Conservation (phyloP, 2,329 filamentous ascomycete species). For the Immersiporthe knoxdaviesiana region DNA sequence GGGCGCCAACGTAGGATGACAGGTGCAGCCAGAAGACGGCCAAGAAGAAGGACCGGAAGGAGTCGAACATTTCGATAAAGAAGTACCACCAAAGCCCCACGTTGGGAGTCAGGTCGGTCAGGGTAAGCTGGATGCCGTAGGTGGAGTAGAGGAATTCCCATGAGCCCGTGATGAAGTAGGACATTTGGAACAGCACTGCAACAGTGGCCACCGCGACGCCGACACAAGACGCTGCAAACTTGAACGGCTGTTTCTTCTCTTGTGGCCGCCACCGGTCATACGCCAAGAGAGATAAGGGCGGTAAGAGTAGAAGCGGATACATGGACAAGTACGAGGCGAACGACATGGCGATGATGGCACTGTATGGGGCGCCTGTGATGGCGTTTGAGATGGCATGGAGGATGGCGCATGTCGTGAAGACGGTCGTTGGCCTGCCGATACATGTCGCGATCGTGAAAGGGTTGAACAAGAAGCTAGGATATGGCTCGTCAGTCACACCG, state of each 20-base stretch:
- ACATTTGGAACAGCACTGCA: slow-evolving; percentile 69
- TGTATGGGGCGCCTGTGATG: slow-evolving; percentile 71
- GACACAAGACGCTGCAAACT: slow-evolving; percentile 61
- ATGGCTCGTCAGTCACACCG: slow-evolving; percentile 20
- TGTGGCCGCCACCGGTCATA: slow-evolving; percentile 61
- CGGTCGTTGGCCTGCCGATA: slow-evolving; percentile 83
- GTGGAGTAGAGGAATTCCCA: slow-evolving; percentile 89
- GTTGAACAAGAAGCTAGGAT: slow-evolving; percentile 81
- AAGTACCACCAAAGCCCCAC: slow-evolving; percentile 99
- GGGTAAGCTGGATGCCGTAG: slow-evolving; percentile 88
- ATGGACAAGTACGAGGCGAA: slow-evolving; percentile 90
- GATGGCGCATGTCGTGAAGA: slow-evolving; percentile 88
- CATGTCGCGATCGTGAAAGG: slow-evolving; percentile 92
- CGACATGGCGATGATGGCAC: slow-evolving; percentile 81
- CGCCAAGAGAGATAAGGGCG: slow-evolving; percentile 78
- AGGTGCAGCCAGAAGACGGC: slow-evolving; percentile 98
- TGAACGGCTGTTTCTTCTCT: slow-evolving; percentile 33
- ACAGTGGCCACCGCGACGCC: slow-evolving; percentile 57
- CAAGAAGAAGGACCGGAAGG: slow-evolving; percentile 94
- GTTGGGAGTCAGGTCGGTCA: slow-evolving; percentile 93
- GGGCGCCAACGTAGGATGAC: slow-evolving; percentile 82
- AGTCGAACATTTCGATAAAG: slow-evolving; percentile 99
- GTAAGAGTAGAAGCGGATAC: slow-evolving; percentile 85
- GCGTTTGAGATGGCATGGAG: slow-evolving; percentile 83
- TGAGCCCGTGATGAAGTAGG: slow-evolving; percentile 74